Conservation (phyloP, 2,329 filamentous ascomycete species). For the Triangularia verruculosa region DNA sequence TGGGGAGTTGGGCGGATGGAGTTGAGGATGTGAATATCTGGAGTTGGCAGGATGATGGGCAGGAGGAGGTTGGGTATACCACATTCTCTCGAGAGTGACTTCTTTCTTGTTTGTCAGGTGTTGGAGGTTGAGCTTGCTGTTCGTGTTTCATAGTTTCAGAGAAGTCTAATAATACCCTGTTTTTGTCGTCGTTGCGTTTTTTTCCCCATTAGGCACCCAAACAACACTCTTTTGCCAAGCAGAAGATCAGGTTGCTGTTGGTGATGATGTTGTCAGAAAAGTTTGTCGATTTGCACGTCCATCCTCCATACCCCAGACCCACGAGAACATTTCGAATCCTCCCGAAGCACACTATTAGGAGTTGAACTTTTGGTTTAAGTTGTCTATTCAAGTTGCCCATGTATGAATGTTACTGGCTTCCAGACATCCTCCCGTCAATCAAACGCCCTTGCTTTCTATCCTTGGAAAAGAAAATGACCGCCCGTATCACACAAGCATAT, state of each 20-base stretch:
- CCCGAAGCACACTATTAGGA: too few species aligned
- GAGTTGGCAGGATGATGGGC: not conserved
- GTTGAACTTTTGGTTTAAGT: too few species aligned
- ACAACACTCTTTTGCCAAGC: too few species aligned
- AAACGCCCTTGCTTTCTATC: conserved; percentile 3
- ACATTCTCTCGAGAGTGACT: not conserved
- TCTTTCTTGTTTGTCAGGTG: not conserved
- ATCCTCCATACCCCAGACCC: too few species aligned
- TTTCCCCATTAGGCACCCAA: too few species aligned
- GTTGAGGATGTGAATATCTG: not conserved
- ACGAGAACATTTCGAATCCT: too few species aligned
- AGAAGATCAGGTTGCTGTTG: too few species aligned
- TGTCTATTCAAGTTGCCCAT: not conserved
- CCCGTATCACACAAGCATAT: not conserved
- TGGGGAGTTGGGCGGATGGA: not conserved
- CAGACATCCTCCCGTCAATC: not conserved
- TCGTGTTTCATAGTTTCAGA: not conserved
- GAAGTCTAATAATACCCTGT: not conserved
- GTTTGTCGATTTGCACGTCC: too few species aligned
- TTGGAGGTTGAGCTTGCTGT: not conserved
- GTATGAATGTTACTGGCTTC: too few species aligned
- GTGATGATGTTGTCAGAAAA: too few species aligned
- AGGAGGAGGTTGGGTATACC: not conserved
- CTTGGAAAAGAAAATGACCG: not conserved
- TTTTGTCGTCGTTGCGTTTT: not conserved